Evolutionary conservation across 2,329 filamentous ascomycete species (phyloP).

Genomic region (Ilyonectria destructans): DNA sequence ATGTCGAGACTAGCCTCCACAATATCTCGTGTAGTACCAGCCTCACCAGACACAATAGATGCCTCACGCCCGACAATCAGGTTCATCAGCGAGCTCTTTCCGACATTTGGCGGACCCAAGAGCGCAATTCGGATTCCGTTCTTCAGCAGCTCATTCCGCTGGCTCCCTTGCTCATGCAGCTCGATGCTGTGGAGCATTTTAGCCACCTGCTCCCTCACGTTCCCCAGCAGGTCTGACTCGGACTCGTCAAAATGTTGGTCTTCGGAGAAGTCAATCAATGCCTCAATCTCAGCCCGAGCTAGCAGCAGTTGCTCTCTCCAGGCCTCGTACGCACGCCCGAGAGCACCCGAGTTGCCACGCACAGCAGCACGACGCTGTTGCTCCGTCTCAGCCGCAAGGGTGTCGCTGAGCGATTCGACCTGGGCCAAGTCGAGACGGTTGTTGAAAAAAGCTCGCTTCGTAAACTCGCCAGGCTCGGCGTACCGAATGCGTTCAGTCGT

Average conservation of each 20-base stretch:
- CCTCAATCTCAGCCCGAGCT: constrained; percentile 92
- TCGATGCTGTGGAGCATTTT: constrained; percentile 75
- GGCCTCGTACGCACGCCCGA: constrained; percentile 83
- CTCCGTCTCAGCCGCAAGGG: constrained; percentile 83
- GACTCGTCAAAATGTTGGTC: constrained; percentile 98
- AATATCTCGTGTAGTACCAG: constrained; percentile 94
- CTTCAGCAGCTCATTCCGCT: constrained; percentile 86
- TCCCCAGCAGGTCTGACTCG: constrained; percentile 78
- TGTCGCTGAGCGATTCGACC: constrained; percentile 78
- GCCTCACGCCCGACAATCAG: constrained; percentile 91
- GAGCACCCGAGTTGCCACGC: constrained; percentile 78
- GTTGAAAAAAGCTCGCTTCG: constrained; percentile 91
- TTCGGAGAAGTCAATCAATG: constrained; percentile 96
- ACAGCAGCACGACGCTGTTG: constrained; percentile 92
- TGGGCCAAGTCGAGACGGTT: constrained; percentile 89
- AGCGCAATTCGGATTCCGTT: constrained; percentile 90
- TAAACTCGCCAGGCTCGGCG: constrained; percentile 97
- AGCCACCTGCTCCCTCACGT: constrained; percentile 77
- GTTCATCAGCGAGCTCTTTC: constrained; percentile 96
- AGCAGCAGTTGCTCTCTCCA: constrained; percentile 86
- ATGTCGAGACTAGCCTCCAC: constrained; percentile 94
- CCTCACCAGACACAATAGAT: constrained; percentile 93
- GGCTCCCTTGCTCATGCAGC: constrained; percentile 82
- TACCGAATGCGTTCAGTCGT: constrained; percentile 75
- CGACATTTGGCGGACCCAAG: constrained; percentile 92